Conservation (phyloP, 164 flowering plant species). For the Stephania yunnanensis region DNA sequence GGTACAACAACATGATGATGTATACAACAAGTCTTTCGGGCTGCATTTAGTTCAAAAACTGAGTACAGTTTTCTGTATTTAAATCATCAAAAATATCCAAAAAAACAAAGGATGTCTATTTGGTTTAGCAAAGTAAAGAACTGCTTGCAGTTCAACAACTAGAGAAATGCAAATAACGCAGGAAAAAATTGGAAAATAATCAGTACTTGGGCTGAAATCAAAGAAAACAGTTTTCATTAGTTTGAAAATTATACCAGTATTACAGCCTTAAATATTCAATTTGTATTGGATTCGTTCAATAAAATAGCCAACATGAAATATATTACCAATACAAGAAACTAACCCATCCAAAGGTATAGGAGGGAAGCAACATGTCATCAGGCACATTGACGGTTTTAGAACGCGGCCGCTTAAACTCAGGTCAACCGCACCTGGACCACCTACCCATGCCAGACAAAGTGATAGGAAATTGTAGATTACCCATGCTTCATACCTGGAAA, state of each 20-base stretch:
- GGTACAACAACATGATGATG: neutral
- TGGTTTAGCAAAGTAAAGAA: no score
- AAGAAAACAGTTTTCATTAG: no score
- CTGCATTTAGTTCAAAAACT: no score
- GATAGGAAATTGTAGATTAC: constrained; percentile 93
- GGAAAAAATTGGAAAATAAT: no score
- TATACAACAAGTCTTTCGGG: neutral
- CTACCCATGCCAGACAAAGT: constrained; percentile 96
- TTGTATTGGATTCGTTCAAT: neutral
- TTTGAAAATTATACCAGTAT: no score
- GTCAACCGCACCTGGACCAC: constrained; percentile 98
- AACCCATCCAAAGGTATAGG: constrained; percentile 89
- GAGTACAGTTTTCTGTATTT: no score
- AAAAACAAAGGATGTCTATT: no score
- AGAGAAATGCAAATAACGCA: no score
- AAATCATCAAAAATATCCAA: no score
- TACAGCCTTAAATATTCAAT: no score
- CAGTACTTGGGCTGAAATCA: no score
- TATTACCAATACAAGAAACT: constrained; percentile 20
- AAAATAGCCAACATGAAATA: neutral
- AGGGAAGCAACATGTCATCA: constrained; percentile 96
- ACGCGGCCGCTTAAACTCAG: constrained; percentile 75
- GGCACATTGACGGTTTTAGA: constrained; percentile 72
- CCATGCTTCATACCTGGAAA: constrained; percentile 96
- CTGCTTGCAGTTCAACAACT: no score